Conservation (phyloP, 1,284 basidiomycete genomes). For the Pascua sp. region DNA sequence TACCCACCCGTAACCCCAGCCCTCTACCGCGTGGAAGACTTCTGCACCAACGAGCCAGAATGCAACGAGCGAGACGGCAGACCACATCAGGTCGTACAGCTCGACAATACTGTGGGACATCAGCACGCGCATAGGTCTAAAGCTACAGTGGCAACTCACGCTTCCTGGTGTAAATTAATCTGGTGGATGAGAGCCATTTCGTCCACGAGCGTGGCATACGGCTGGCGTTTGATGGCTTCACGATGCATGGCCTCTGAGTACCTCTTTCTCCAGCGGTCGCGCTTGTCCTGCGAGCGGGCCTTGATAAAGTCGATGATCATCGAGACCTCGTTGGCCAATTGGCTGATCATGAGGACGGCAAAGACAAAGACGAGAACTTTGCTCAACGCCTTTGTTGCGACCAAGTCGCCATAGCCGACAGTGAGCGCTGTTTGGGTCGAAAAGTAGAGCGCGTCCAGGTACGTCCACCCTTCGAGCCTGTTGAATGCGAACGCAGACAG, state of each 20-base stretch:
- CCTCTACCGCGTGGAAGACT: slow-evolving; percentile 42
- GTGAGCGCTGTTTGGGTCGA: slow-evolving; percentile 36
- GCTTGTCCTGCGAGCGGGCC: slow-evolving; percentile 29
- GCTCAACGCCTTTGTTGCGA: slow-evolving; percentile 29
- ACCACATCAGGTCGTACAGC: slow-evolving; percentile 44
- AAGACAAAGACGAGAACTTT: slow-evolving; percentile 51
- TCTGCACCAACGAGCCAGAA: slow-evolving; percentile 49
- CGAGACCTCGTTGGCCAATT: slow-evolving; percentile 49
- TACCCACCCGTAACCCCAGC: slow-evolving; percentile 46
- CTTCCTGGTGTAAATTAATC: slow-evolving; percentile 42
- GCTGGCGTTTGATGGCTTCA: slow-evolving; percentile 29
- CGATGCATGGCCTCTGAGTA: slow-evolving; percentile 41
- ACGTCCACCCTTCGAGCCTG: slow-evolving; percentile 43
- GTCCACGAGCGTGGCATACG: slow-evolving; percentile 37
- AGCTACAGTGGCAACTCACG: slow-evolving; percentile 22
- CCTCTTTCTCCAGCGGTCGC: slow-evolving; percentile 39
- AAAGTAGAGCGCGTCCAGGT: slow-evolving; percentile 40
- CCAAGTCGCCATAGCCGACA: slow-evolving; percentile 48
- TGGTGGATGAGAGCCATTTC: slow-evolving; percentile 48
- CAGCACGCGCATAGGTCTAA: background rate
- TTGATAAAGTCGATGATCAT: slow-evolving; percentile 47
- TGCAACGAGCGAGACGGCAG: slow-evolving; percentile 33
- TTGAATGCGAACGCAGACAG: slow-evolving; percentile 41
- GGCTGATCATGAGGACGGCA: slow-evolving; percentile 47
- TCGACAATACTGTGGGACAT: slow-evolving; percentile 34